Evolutionary conservation across 257 asterid genomes (phyloP).

Genomic region (Coffea canephora): DNA sequence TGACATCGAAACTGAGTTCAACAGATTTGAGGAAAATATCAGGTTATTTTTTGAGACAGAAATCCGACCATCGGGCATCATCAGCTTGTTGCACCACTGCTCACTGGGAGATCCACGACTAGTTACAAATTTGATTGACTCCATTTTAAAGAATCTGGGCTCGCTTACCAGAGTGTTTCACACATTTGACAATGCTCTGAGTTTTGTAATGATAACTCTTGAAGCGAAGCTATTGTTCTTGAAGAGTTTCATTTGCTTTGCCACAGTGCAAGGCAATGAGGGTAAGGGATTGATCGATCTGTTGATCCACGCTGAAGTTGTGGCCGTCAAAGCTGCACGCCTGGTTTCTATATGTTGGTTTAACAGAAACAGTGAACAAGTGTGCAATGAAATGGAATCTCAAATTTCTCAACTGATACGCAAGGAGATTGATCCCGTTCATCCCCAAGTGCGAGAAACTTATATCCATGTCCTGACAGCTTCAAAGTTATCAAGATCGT

Average conservation of each 20-base stretch:
- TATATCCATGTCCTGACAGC: neutral
- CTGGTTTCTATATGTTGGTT: neutral
- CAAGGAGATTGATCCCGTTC: conserved; percentile 2
- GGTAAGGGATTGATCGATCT: neutral
- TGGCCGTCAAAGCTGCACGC: neutral
- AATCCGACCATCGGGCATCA: no score
- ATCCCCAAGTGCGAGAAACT: neutral
- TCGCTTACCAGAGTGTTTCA: neutral
- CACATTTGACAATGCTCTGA: neutral
- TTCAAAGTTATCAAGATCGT: neutral
- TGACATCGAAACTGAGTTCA: no score
- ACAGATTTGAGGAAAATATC: no score
- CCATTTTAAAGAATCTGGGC: neutral
- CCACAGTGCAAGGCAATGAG: neutral
- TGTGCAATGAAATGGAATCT: neutral
- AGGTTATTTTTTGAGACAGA: no score
- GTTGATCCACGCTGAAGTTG: conserved; percentile 1
- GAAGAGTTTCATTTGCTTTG: conserved; percentile 8
- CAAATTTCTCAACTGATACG: neutral
- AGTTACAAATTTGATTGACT: neutral
- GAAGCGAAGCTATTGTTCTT: conserved; percentile 4
- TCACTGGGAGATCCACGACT: no score
- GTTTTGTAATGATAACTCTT: neutral
- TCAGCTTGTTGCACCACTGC: no score
- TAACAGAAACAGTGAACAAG: neutral